Percentiles rank a stretch among this genome's conserved stretches.
phyloP scores from a whole-genome alignment of 768 basidiomycete species.

The Zangia roseola region DNA sequence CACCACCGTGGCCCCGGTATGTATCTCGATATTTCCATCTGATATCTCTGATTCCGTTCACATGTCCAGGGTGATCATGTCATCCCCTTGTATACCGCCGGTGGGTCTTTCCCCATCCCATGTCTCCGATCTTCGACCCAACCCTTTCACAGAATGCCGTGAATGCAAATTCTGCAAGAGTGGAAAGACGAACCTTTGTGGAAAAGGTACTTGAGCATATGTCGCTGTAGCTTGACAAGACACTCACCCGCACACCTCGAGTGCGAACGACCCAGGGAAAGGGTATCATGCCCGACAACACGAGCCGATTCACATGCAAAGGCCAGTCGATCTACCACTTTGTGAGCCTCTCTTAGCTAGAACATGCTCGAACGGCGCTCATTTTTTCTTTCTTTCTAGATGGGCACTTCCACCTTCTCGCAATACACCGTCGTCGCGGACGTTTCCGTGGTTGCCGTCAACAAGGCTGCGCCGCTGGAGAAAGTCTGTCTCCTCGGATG shows the following conservation, averaged over 20 bases:
- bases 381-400: constrained; percentile 47
- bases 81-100: constrained; percentile 94
- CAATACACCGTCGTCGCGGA: constrained; percentile 99
- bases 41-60: not conserved
- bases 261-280: constrained; percentile 92
- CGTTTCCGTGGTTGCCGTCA: constrained; percentile 92
- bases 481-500: constrained; percentile 97
- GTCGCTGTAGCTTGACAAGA: not conserved
- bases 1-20: constrained; percentile 62
- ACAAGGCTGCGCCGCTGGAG: constrained; percentile 82
- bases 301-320: constrained; percentile 83
- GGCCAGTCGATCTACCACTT: constrained; percentile 90
- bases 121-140: not conserved
- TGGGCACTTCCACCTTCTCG: constrained; percentile 99
- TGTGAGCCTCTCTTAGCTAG: constrained; percentile 45
- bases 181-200: constrained; percentile 98
- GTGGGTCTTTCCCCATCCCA: constrained; percentile 37
- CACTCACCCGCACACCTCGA: constrained; percentile 27
- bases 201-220: constrained; percentile 58
- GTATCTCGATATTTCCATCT: constrained; percentile 13
- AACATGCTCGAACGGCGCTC: not conserved
- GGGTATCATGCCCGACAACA: constrained; percentile 92
- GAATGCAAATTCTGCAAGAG: constrained; percentile 99
- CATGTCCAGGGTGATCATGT: constrained; percentile 83
- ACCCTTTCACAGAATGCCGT: constrained; percentile 62